Evolutionary conservation across 2,329 filamentous ascomycete species (phyloP).

Genomic region (Phialophora tarda): DNA sequence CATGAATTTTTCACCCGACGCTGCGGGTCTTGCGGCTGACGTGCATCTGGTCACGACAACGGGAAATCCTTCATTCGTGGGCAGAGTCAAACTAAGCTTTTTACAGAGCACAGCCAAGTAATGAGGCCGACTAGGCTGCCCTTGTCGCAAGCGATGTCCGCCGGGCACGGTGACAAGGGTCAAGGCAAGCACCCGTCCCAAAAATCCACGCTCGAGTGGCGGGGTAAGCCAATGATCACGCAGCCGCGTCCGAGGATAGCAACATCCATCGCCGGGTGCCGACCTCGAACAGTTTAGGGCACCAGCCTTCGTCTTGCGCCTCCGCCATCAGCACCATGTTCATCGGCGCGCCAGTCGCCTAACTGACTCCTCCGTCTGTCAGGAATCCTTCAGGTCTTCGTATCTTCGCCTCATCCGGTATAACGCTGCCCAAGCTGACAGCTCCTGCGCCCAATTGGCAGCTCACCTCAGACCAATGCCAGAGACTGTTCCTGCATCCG

Average conservation of each 20-base stretch:
- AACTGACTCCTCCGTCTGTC: not conserved
- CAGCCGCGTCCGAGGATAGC: slow-evolving; percentile 18
- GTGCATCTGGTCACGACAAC: slow-evolving; percentile 10
- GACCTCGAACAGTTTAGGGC: slow-evolving; percentile 2
- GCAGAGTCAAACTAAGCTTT: slow-evolving; percentile 14
- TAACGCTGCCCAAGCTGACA: slow-evolving; percentile 8
- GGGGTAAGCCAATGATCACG: slow-evolving; percentile 11
- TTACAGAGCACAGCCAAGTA: slow-evolving; percentile 12
- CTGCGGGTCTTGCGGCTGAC: slow-evolving; percentile 14
- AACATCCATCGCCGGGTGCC: slow-evolving; percentile 10
- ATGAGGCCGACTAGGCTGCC: not conserved
- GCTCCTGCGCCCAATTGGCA: slow-evolving; percentile 11
- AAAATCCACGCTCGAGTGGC: slow-evolving; percentile 4
- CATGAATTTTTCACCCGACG: not conserved
- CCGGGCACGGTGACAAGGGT: not conserved
- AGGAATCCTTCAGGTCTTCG: not conserved
- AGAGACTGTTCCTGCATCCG: slow-evolving; percentile 21
- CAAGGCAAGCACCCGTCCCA: not conserved
- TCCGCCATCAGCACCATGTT: slow-evolving; percentile 16
- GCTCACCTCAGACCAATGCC: slow-evolving; percentile 25
- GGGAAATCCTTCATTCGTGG: slow-evolving; percentile 11
- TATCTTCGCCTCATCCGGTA: slow-evolving; percentile 10
- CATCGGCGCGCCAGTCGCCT: not conserved
- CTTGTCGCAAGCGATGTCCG: not conserved
- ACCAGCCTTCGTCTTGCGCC: slow-evolving; percentile 12